Percentiles rank a stretch among this genome's conserved stretches.
phyloP scores from a whole-genome alignment of 176 grass and related monocot genomes.

The Oryza glaberrima region DNA sequence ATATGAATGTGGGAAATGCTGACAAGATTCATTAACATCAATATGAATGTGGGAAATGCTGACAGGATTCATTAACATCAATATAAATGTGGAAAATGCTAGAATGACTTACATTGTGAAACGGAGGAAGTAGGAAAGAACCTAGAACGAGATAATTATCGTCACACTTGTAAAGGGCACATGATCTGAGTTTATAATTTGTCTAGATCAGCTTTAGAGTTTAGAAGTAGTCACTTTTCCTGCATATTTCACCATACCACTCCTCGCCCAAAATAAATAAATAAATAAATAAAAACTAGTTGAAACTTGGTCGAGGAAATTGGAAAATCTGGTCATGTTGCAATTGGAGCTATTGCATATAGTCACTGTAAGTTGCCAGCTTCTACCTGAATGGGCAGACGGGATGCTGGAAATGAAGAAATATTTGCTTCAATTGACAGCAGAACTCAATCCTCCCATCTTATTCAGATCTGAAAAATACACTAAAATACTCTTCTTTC shows the following conservation, averaged over 20 bases:
- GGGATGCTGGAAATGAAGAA: neutral
- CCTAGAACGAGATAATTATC: constrained; percentile 4
- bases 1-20: too few species aligned
- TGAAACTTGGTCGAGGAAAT: neutral
- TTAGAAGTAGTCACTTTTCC: neutral
- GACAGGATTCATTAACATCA: too few species aligned
- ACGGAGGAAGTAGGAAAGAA: neutral
- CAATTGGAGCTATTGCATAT: neutral
- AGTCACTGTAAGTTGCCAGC: neutral
- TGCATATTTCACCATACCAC: neutral
- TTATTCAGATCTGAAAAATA: constrained; percentile 10
- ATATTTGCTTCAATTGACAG: neutral
- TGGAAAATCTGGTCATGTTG: neutral
- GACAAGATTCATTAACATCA: too few species aligned
- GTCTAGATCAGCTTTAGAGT: neutral
- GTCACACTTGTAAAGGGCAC: neutral
- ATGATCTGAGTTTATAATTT: neutral
- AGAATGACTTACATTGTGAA: too few species aligned
- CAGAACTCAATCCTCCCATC: constrained; percentile 3
- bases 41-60: too few species aligned
- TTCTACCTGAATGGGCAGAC: neutral
- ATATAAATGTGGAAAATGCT: too few species aligned
- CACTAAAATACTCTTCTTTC: neutral
- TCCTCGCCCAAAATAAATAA: too few species aligned
- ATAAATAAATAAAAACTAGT: too few species aligned